Conservation (phyloP, 768 basidiomycete genomes). For the Boletellus ananas region DNA sequence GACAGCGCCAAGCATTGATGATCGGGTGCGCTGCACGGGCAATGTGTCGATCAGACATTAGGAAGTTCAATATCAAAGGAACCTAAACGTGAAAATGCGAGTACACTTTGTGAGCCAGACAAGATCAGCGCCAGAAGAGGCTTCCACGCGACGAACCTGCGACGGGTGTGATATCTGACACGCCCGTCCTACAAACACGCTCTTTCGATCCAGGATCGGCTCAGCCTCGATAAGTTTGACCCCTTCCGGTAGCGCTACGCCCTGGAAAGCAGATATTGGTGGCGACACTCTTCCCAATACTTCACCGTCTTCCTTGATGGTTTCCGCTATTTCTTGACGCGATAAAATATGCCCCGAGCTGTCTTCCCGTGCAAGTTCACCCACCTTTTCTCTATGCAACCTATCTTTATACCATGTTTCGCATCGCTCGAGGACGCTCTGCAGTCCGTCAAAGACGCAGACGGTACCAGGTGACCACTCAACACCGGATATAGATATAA, state of each 20-base stretch:
- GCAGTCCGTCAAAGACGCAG: conserved; percentile 85
- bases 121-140: neutral
- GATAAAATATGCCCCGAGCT: conserved; percentile 25
- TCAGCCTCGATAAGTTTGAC: conserved; percentile 70
- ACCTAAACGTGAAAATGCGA: conserved; percentile 45
- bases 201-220: conserved; percentile 83
- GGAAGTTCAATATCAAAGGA: conserved; percentile 56
- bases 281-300: neutral
- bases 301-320: conserved; percentile 5
- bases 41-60: conserved; percentile 70
- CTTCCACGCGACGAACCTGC: conserved; percentile 43
- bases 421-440: conserved; percentile 66
- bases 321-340: conserved; percentile 5
- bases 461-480: conserved; percentile 72
- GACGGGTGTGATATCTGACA: conserved; percentile 74
- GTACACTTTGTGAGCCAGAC: neutral
- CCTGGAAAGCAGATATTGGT: conserved; percentile 2
- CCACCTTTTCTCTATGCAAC: conserved; percentile 51
- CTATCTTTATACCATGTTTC: conserved; percentile 69
- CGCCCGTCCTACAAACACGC: conserved; percentile 81
- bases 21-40: conserved; percentile 73
- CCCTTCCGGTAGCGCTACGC: conserved; percentile 47
- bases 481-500: conserved; percentile 72
- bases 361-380: conserved; percentile 56
- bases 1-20: conserved; percentile 82